A percentile compares a stretch with the other conserved stretches of the same genome.
Conservation (phyloP, 2,329 filamentous ascomycete genomes). For the Phialophora verrucosa region DNA sequence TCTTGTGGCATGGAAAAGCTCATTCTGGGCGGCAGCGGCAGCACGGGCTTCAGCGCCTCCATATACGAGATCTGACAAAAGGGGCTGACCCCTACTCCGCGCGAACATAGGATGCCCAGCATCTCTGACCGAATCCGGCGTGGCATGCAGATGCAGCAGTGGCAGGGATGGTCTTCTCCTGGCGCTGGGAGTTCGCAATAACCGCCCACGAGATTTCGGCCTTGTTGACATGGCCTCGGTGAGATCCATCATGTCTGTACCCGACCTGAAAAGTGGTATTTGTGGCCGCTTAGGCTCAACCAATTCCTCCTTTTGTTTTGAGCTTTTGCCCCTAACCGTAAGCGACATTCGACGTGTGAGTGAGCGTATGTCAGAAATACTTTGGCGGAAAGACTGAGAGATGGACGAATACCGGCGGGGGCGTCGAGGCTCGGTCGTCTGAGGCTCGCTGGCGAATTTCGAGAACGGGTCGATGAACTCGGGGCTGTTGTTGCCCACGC, state of each 20-base stretch:
- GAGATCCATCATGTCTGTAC: constrained; percentile 35
- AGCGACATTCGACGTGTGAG: constrained; percentile 39
- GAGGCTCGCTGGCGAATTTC: constrained; percentile 18
- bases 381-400: constrained; percentile 35
- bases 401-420: constrained; percentile 36
- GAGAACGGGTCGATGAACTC: constrained; percentile 34
- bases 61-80: constrained; percentile 48
- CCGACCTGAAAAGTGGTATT: constrained; percentile 19
- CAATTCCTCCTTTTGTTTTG: constrained; percentile 33
- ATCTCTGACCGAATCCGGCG: constrained; percentile 17
- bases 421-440: constrained; percentile 19
- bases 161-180: constrained; percentile 38
- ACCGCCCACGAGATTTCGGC: constrained; percentile 30
- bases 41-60: constrained; percentile 54
- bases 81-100: constrained; percentile 45
- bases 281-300: constrained; percentile 26
- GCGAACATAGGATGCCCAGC: constrained; percentile 28
- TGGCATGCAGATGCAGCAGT: constrained; percentile 32
- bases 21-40: constrained; percentile 58
- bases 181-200: constrained; percentile 26
- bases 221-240: constrained; percentile 30
- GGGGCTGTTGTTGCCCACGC: constrained; percentile 20
- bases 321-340: constrained; percentile 33
- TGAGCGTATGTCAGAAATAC: constrained; percentile 37
- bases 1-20: constrained; percentile 40